Evolutionary conservation across 208 protist genomes (phyloP).

Genomic region (Trypanosoma platydactyli): DNA sequence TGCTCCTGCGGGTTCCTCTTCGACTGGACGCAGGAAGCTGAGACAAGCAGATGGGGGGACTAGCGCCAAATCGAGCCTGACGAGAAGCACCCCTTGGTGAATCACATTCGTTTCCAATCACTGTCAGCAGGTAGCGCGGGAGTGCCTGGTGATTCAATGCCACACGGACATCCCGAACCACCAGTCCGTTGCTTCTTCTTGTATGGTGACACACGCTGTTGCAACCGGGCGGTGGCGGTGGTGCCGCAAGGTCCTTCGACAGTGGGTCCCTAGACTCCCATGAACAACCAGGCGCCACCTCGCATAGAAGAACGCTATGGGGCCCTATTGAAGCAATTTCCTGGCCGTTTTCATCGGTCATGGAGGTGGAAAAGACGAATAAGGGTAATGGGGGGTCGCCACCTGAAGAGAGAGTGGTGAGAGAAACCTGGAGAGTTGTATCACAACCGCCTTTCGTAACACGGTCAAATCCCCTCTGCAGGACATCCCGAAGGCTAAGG

Average conservation of each 20-base stretch:
- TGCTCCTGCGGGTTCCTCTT: background rate
- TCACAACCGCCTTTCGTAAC: background rate
- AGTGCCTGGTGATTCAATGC: constrained; percentile 61
- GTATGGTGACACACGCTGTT: constrained; percentile 48
- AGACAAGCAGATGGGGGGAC: background rate
- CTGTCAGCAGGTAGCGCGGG: constrained; percentile 64
- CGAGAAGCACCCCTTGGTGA: background rate
- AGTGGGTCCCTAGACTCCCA: constrained; percentile 39
- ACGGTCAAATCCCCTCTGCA: constrained; percentile 54
- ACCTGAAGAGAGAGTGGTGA: background rate
- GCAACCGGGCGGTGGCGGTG: constrained; percentile 37
- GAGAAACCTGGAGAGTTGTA: background rate
- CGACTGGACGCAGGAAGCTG: background rate
- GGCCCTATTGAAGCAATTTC: constrained; percentile 16
- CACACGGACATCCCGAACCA: constrained; percentile 42
- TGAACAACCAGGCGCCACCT: constrained; percentile 53
- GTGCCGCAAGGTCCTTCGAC: background rate
- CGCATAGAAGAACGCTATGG: constrained; percentile 69
- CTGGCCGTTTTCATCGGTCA: constrained; percentile 44
- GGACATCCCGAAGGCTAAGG: constrained; percentile 39
- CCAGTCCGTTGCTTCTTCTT: constrained; percentile 1
- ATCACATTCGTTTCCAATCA: constrained; percentile 22
- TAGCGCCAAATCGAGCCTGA: background rate
- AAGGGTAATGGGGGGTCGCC: constrained; percentile 15
- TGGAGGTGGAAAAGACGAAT: constrained; percentile 64